Conservation (phyloP, 805 yeast species). For the Pichia deserticola region DNA sequence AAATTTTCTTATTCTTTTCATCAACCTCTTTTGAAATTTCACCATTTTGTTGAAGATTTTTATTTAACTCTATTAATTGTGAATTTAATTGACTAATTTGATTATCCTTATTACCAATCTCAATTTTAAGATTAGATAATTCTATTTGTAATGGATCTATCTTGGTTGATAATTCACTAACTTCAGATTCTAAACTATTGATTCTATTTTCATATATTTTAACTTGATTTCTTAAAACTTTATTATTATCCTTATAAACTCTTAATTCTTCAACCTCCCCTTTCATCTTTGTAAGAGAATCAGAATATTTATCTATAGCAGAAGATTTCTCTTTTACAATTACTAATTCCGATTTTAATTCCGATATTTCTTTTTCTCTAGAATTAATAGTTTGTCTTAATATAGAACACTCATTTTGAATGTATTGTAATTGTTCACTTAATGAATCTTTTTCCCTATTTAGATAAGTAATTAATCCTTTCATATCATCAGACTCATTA, state of each 20-base stretch:
- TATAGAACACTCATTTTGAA: slow-evolving; percentile 46
- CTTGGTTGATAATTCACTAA: slow-evolving; percentile 1
- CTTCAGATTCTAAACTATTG: slow-evolving; percentile 14
- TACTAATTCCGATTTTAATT: slow-evolving; percentile 40
- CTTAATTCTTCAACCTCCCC: slow-evolving; percentile 23
- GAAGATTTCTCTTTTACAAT: slow-evolving; percentile 23
- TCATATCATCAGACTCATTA: slow-evolving; percentile 28
- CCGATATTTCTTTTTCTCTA: slow-evolving; percentile 43
- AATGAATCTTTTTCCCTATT: slow-evolving; percentile 71
- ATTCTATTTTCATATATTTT: slow-evolving; percentile 8
- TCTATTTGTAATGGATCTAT: slow-evolving; percentile 13
- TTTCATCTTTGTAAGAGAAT: slow-evolving; percentile 20
- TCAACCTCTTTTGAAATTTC: slow-evolving; percentile 3
- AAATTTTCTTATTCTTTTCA: slow-evolving; percentile 15
- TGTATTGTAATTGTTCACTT: slow-evolving; percentile 48
- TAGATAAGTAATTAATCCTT: slow-evolving; percentile 52
- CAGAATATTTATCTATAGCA: slow-evolving; percentile 16
- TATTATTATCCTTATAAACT: slow-evolving; percentile 25
- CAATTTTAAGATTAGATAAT: slow-evolving; percentile 13
- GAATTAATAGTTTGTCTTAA: slow-evolving; percentile 44
- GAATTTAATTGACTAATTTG: slow-evolving; percentile 40
- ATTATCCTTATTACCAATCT: slow-evolving; percentile 42
- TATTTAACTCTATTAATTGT: slow-evolving; percentile 56
- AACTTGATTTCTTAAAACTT: slow-evolving; percentile 20
- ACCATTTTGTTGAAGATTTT: slow-evolving; percentile 40